Conservation (phyloP, 441 rosid species). For the Corymbia calophylla region DNA sequence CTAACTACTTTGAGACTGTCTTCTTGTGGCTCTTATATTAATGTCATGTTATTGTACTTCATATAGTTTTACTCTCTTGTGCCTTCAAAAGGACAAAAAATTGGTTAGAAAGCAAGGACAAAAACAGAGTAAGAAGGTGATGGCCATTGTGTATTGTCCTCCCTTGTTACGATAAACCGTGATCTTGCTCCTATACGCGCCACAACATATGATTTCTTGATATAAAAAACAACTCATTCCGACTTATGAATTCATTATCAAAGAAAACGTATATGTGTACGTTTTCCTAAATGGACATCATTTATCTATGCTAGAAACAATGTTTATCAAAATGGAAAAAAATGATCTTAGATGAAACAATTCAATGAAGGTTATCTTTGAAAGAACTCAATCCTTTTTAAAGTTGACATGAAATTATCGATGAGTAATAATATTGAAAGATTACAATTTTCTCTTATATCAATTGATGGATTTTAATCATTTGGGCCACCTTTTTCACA, state of each 20-base stretch:
- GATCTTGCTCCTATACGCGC: not conserved
- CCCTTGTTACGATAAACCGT: rapidly evolving
- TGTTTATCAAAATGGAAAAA: no score
- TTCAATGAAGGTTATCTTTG: not conserved
- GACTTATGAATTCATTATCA: no score
- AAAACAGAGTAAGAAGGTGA: not conserved
- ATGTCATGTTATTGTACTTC: no score
- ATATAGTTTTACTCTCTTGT: not conserved
- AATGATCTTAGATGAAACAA: no score
- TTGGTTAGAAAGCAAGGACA: rapidly evolving
- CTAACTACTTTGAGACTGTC: not conserved
- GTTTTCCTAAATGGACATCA: no score
- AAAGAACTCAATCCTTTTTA: not conserved
- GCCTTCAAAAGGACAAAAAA: not conserved
- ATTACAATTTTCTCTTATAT: not conserved
- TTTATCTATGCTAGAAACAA: no score
- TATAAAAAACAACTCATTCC: rapidly evolving
- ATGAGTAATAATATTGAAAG: no score
- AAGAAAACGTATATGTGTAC: no score
- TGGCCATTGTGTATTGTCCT: not conserved
- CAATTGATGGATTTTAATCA: no score
- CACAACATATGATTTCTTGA: rapidly evolving
- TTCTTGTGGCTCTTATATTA: no score
- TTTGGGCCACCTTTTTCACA: no score
- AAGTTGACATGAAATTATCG: not conserved